Conservation (phyloP, 139 green algal species). For the Coelastrella sp. region DNA sequence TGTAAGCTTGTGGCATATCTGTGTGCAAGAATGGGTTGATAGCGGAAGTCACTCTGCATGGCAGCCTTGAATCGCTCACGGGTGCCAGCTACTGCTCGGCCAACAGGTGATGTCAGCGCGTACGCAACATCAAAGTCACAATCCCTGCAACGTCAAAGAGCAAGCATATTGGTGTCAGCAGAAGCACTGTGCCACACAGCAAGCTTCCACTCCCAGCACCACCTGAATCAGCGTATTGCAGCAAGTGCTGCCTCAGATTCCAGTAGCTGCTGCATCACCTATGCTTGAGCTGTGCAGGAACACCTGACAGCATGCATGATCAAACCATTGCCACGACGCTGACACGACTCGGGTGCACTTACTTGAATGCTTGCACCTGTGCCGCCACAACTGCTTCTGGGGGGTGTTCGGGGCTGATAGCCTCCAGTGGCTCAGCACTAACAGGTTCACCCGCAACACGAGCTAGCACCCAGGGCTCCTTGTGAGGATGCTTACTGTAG, state of each 20-base stretch:
- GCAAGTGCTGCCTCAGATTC: no score
- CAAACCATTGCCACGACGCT: no score
- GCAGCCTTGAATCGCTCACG: slow-evolving; percentile 18
- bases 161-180: background rate
- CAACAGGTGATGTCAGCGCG: slow-evolving; percentile 40
- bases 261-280: no score
- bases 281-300: no score
- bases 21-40: slow-evolving; percentile 35
- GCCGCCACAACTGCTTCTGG: slow-evolving; percentile 59
- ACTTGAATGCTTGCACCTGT: slow-evolving; percentile 52
- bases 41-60: slow-evolving; percentile 31
- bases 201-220: no score
- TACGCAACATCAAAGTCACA: slow-evolving; percentile 48
- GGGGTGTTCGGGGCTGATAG: slow-evolving; percentile 48
- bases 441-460: slow-evolving; percentile 7
- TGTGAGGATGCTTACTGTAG: slow-evolving; percentile 27
- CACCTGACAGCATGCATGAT: no score
- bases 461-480: slow-evolving; percentile 30
- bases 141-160: slow-evolving; percentile 43
- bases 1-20: slow-evolving; percentile 10
- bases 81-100: slow-evolving; percentile 39
- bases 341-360: background rate
- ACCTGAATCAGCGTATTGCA: no score
- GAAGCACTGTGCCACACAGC: no score
- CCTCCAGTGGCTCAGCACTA: background rate